Percentiles rank a stretch among this genome's conserved stretches.
phyloP scores from a whole-genome alignment of 148 eudicot genomes.

The Linanthus parryae region DNA sequence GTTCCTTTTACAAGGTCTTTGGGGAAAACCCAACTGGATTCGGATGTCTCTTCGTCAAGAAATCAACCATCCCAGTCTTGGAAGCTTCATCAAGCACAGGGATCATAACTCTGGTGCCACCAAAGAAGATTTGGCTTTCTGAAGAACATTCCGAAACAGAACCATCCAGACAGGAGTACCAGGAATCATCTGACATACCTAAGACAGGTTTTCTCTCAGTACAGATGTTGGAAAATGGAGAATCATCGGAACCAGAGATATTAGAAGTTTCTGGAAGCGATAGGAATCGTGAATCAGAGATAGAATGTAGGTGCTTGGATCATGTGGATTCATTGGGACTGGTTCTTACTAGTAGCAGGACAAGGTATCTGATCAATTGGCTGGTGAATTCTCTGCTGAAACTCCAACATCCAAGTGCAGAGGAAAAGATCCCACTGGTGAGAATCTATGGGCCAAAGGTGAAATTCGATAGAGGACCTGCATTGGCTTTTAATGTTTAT shows the following conservation, averaged over 20 bases:
- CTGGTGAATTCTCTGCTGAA: constrained; percentile 65
- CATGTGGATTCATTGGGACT: constrained; percentile 74
- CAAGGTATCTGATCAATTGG: constrained; percentile 84
- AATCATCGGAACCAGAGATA: constrained; percentile 3
- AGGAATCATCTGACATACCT: constrained; percentile 12
- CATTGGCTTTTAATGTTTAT: constrained; percentile 77
- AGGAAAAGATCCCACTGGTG: constrained; percentile 45
- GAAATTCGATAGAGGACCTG: constrained; percentile 81
- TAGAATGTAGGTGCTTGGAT: constrained; percentile 68
- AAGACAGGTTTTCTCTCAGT: neutral
- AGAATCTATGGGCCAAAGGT: constrained; percentile 80
- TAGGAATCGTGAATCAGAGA: constrained; percentile 4
- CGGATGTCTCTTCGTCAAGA: constrained; percentile 86
- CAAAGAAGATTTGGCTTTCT: too few relatives aligned
- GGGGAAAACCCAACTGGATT: constrained; percentile 95
- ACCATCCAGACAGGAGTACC: neutral
- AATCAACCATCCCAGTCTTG: constrained; percentile 48
- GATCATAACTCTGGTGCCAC: constrained; percentile 51
- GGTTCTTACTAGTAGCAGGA: constrained; percentile 47
- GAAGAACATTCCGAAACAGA: constrained; percentile 45
- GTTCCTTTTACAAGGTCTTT: constrained; percentile 89
- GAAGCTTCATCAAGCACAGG: constrained; percentile 49
- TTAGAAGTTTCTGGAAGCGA: constrained; percentile 7
- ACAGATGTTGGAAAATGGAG: constrained; percentile 5
- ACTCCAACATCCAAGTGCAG: constrained; percentile 74